Base-by-base conservation (phyloP, 805 yeast species). In the Metschnikowia arizonensis region DNA sequence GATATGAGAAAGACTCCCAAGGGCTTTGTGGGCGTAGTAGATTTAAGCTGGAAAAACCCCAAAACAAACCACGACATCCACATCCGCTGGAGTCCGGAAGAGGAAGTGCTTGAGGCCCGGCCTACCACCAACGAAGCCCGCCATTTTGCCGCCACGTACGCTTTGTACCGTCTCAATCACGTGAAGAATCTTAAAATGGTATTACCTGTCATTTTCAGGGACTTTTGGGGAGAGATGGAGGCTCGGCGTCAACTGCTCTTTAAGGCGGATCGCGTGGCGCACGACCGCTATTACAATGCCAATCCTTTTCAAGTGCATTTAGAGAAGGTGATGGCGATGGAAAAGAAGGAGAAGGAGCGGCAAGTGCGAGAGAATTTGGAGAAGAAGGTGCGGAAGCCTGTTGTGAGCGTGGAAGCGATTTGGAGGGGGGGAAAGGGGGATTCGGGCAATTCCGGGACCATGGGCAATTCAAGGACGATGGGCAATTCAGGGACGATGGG, bases 81-180 rank as follows among this genome's bases (percentile, higher is more conserved):
- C 1, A 73, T 88, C 2, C 69, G 73, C 43, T 72, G 77, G 81
- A 68, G 72, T 55, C 79, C 83, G 0, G 74, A 75, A 15, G 57
- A 63, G 5, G 79, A 77, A 7, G 57, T 76, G 3, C 72, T 83
- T 5, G 64, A 67, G 3, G 83, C 90, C 0, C 88, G 85, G 54
- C 86, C 81, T 37, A 88, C 97, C 0, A 78, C 95, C 1, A 71
- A 88, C 26, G 97, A 90, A 55, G 97, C 98, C 1, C 76, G 97
- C 38, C 95, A 90, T 61, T 76, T 77, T 56, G 89, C 91, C 0
- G 97, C 99, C 0, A 89, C 97, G 0, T 87, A 84, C 53, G 93
- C 91, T 0, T 63, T 91, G 50, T 90, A 81, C 60, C 71, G 96
- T 29, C 74, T 91, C 15, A 82, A 90, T 30, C 86, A 81, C 49